Evolutionary conservation across 805 yeast genomes (phyloP).

Genomic region (Hanseniaspora osmophila): DNA sequence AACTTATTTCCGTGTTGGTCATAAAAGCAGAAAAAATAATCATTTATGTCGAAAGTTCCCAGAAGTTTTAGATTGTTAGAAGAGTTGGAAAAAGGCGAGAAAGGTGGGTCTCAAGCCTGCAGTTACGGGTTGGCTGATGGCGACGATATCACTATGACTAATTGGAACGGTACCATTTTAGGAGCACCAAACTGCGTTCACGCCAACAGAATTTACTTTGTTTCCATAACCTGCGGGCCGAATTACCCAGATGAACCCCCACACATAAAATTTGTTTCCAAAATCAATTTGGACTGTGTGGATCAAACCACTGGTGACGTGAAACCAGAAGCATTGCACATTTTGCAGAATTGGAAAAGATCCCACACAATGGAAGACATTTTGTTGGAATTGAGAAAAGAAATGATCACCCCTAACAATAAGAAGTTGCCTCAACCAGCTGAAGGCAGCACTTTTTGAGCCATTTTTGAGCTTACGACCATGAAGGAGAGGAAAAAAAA

Average conservation of each 20-base stretch:
- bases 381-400: conserved; percentile 73
- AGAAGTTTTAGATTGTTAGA: conserved; percentile 89
- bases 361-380: conserved; percentile 89
- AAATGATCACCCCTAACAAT: conserved; percentile 74
- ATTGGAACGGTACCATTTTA: conserved; percentile 95
- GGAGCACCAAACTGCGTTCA: conserved; percentile 92
- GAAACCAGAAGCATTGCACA: conserved; percentile 40
- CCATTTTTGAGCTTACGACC: too few relatives aligned
- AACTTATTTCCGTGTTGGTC: neutral
- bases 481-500: too few relatives aligned
- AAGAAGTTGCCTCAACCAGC: conserved; percentile 81
- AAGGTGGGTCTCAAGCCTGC: conserved; percentile 96
- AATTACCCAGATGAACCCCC: conserved; percentile 88
- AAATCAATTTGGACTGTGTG: conserved; percentile 88
- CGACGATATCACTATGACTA: conserved; percentile 83
- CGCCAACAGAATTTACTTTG: conserved; percentile 83
- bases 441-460: conserved; percentile 64
- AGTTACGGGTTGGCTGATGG: conserved; percentile 85
- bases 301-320: conserved; percentile 46
- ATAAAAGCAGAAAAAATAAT: too few relatives aligned
- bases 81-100: conserved; percentile 95
- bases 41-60: conserved; percentile 30
- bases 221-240: conserved; percentile 69
- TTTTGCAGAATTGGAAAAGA: conserved; percentile 75
- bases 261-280: conserved; percentile 59